phyloP scores from a whole-genome alignment of 139 green algal genomes.

The Chlorella sp. region DNA sequence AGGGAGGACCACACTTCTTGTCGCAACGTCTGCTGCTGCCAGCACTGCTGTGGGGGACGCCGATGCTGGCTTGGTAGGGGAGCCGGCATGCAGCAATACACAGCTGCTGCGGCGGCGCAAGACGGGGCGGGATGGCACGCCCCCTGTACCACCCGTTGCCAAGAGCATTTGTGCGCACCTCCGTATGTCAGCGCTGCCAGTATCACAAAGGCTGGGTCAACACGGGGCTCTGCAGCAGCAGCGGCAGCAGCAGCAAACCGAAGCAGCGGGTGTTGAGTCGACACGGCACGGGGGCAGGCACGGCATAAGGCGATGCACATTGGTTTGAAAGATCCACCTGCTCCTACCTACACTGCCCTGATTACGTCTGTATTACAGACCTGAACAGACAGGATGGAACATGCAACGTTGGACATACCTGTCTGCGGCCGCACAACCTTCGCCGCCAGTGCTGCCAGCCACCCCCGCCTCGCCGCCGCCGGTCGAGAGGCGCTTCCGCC shows the following conservation, averaged over 20 bases:
- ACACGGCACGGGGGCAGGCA: neutral
- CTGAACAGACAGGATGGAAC: too few species aligned
- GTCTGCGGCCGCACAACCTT: neutral
- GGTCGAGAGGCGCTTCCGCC: neutral
- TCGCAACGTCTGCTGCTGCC: neutral
- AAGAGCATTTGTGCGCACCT: conserved; percentile 7
- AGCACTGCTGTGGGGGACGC: neutral
- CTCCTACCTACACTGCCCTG: neutral
- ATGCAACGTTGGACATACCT: neutral
- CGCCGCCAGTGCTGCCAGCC: neutral
- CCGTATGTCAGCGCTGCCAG: conserved; percentile 36
- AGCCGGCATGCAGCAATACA: neutral
- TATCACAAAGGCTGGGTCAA: conserved; percentile 14
- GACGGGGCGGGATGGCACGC: too few species aligned
- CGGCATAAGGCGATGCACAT: neutral
- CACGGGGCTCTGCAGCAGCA: neutral
- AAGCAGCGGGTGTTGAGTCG: neutral
- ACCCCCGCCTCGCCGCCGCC: neutral
- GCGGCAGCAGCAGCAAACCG: neutral
- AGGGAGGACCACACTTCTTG: neutral
- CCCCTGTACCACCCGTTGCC: neutral
- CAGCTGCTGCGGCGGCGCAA: neutral
- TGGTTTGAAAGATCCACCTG: neutral
- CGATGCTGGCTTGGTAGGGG: neutral
- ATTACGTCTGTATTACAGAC: neutral